A percentile compares a stretch with the other conserved stretches of the same genome.
These are phyloP conservation scores for Hypoxylon sp. DNA, from an alignment of 2,329 filamentous ascomycete species.

Conservation along the genomic window DNA sequence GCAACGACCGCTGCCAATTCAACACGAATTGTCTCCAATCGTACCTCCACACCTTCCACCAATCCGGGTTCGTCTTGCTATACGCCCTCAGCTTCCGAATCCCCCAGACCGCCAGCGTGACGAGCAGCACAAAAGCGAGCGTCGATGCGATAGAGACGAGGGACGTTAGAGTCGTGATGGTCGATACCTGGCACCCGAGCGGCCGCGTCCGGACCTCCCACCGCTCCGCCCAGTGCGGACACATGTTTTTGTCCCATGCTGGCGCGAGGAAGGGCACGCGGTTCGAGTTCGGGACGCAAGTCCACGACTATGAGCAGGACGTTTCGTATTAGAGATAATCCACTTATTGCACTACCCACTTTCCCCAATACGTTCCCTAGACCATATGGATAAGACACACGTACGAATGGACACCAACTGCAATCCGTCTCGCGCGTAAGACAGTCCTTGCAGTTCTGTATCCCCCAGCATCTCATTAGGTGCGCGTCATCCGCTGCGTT, in stretches of 20 bases:
- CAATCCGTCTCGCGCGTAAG: constrained; percentile 57
- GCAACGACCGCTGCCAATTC: constrained; percentile 8
- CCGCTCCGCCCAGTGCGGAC: constrained; percentile 64
- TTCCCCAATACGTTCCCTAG: neutral
- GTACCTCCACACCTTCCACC: constrained; percentile 51
- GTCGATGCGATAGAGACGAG: constrained; percentile 53
- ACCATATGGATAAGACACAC: constrained; percentile 36
- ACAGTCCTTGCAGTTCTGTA: constrained; percentile 63
- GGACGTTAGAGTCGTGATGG: constrained; percentile 55
- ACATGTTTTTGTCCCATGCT: constrained; percentile 63
- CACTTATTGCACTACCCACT: neutral
- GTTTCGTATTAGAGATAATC: neutral
- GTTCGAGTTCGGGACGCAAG: constrained; percentile 66
- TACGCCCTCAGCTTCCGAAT: constrained; percentile 25
- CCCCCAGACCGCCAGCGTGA: constrained; percentile 35
- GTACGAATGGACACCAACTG: constrained; percentile 68
- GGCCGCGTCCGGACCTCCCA: constrained; percentile 56
- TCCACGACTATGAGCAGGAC: constrained; percentile 59
- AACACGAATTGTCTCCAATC: constrained; percentile 15
- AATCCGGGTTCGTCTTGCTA: constrained; percentile 40
- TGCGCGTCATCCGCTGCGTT: constrained; percentile 54
- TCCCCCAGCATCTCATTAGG: constrained; percentile 65
- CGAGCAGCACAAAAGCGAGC: constrained; percentile 43
- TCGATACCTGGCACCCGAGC: constrained; percentile 56
- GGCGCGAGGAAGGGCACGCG: constrained; percentile 63